phyloP scores from a whole-genome alignment of 768 basidiomycete genomes.

The Russula abietina region DNA sequence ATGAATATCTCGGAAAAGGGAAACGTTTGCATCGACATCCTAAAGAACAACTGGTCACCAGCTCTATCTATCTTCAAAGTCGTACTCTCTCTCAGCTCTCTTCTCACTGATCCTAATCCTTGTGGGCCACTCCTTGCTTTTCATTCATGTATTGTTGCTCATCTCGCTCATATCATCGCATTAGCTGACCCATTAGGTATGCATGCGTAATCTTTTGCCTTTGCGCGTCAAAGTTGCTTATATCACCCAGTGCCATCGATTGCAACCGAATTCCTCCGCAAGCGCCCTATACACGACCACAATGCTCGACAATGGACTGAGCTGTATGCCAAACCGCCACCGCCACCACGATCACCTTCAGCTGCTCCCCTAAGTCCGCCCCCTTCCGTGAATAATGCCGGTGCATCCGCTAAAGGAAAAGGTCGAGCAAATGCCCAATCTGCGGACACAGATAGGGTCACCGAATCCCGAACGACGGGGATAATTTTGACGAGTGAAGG shows the following conservation, averaged over 20 bases:
- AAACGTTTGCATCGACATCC: slow-evolving; percentile 80
- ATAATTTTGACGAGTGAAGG: slow-evolving; percentile 21
- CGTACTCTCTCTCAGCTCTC: slow-evolving; percentile 85
- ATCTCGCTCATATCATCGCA: background rate
- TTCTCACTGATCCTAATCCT: slow-evolving; percentile 92
- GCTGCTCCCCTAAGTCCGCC: background rate
- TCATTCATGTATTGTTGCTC: background rate
- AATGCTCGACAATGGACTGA: slow-evolving; percentile 39
- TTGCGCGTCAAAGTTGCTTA: background rate
- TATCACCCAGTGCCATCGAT: slow-evolving; percentile 30
- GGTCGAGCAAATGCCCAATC: slow-evolving; percentile 13
- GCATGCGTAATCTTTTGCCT: background rate
- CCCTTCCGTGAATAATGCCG: background rate
- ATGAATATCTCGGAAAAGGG: slow-evolving; percentile 85
- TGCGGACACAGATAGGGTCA: background rate
- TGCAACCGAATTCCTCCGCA: slow-evolving; percentile 30
- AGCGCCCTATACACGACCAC: slow-evolving; percentile 36
- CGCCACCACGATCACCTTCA: background rate
- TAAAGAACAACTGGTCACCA: slow-evolving; percentile 93
- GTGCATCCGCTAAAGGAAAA: slow-evolving; percentile 21
- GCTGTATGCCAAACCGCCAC: slow-evolving; percentile 28
- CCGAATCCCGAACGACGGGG: slow-evolving; percentile 4
- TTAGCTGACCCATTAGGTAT: slow-evolving; percentile 25
- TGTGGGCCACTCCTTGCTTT: slow-evolving; percentile 42
- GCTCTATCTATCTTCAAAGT: slow-evolving; percentile 92